phyloP scores from a whole-genome alignment of 108 stramenopile species.

The Cylindrotheca closterium region DNA sequence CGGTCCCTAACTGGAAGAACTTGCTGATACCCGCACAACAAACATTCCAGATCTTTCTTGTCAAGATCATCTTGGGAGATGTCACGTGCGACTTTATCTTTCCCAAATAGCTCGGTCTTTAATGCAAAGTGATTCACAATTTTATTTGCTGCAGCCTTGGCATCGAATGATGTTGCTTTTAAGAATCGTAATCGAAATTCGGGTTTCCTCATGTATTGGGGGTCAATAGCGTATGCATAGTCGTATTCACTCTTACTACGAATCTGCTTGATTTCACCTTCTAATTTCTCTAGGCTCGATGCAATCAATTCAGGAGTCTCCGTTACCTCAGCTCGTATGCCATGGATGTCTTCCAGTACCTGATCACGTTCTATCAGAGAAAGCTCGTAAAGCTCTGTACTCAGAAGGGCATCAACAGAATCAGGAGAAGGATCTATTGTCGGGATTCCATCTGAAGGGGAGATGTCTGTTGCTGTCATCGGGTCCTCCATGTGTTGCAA shows the following conservation, averaged over 20 bases:
- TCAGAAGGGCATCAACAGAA: not conserved
- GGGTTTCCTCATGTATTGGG: not conserved
- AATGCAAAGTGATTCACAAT: slow-evolving; percentile 16
- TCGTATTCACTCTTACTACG: slow-evolving; percentile 4
- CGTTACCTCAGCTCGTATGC: not conserved
- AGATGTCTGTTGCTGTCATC: too few relatives aligned
- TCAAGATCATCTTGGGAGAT: slow-evolving; percentile 23
- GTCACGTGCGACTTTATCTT: slow-evolving; percentile 1
- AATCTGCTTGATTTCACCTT: not conserved
- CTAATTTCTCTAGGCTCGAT: not conserved
- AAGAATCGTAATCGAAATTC: slow-evolving; percentile 23
- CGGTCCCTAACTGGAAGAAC: slow-evolving; percentile 24
- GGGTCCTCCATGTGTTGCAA: too few relatives aligned
- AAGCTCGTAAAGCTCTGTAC: slow-evolving; percentile 5
- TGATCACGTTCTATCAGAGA: slow-evolving; percentile 9
- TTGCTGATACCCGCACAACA: slow-evolving; percentile 8
- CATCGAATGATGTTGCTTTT: slow-evolving; percentile 17
- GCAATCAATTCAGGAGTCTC: slow-evolving; percentile 12
- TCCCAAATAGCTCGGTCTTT: slow-evolving; percentile 16
- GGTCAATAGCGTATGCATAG: slow-evolving; percentile 7
- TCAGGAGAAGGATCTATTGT: not conserved
- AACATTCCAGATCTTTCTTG: slow-evolving; percentile 4
- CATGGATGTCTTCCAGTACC: slow-evolving; percentile 14
- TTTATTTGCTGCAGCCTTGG: slow-evolving; percentile 11
- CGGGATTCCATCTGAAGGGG: not conserved